Conservation (phyloP, 306 rosid species). For the Cajanus cajan region DNA sequence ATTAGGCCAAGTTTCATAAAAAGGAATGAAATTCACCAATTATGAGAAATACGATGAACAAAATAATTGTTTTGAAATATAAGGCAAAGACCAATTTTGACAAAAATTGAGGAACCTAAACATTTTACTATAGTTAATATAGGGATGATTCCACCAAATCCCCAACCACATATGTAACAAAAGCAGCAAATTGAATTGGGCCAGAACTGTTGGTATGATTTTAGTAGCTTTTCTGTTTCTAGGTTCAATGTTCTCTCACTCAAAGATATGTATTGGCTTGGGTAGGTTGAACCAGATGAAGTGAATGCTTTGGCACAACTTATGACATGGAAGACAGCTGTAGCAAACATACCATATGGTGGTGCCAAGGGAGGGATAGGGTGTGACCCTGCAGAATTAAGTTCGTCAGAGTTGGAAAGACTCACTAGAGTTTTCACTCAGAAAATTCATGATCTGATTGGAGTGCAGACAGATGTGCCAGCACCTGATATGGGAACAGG, state of each 20-base stretch:
- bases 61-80: not conserved
- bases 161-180: not conserved
- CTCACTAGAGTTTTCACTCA: conserved; percentile 93
- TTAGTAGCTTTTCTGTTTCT: not conserved
- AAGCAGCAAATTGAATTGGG: not conserved
- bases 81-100: not conserved
- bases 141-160: not conserved
- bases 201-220: not conserved
- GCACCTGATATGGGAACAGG: conserved; percentile 99
- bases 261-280: conserved; percentile 16
- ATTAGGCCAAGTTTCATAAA: not conserved
- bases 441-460: conserved; percentile 89
- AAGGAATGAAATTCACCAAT: not conserved
- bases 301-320: conserved; percentile 97
- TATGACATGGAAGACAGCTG: conserved; percentile 99
- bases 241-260: not conserved
- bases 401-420: conserved; percentile 79
- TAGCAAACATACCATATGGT: conserved; percentile 92
- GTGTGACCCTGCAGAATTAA: conserved; percentile 68
- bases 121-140: not conserved
- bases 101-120: not conserved
- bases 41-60: not conserved
- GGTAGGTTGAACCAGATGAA: conserved; percentile 95
- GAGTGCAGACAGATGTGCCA: conserved; percentile 84
- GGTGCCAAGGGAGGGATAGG: conserved; percentile 99